Conservation (phyloP, 192 early-diverging fungal genomes). For the Umbelopsis sp. region DNA sequence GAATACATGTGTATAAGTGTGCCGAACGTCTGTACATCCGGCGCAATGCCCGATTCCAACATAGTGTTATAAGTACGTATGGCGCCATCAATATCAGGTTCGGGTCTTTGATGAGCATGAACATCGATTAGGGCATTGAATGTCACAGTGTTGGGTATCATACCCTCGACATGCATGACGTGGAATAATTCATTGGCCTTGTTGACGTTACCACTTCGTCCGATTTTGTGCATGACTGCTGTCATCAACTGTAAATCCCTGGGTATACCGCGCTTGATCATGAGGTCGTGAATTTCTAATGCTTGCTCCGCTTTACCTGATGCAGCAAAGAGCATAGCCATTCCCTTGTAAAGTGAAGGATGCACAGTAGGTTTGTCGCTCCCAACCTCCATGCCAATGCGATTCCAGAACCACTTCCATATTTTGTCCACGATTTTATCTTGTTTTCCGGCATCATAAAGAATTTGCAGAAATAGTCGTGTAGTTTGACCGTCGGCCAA, state of each 20-base stretch:
- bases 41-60: constrained; percentile 31
- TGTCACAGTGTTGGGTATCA: constrained; percentile 43
- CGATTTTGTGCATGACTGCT: constrained; percentile 37
- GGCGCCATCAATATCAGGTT: constrained; percentile 46
- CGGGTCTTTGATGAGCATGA: constrained; percentile 37
- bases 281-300: constrained; percentile 34
- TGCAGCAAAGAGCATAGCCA: constrained; percentile 33
- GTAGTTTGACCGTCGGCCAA: constrained; percentile 52
- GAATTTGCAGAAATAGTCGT: constrained; percentile 23
- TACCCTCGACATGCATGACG: constrained; percentile 23
- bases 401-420: constrained; percentile 38
- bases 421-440: constrained; percentile 21
- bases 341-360: constrained; percentile 25
- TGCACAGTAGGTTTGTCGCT: constrained; percentile 15
- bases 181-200: constrained; percentile 35
- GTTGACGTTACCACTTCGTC: constrained; percentile 28
- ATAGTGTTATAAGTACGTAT: constrained; percentile 42
- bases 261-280: constrained; percentile 27
- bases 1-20: constrained; percentile 54
- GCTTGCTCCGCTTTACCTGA: constrained; percentile 34
- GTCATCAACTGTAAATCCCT: constrained; percentile 28
- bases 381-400: constrained; percentile 27
- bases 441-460: constrained; percentile 14
- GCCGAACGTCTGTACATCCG: constrained; percentile 49
- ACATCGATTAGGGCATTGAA: constrained; percentile 49